These are phyloP conservation scores for Irpex sp. DNA, from an alignment of 1,284 basidiomycete species.

Conservation along the genomic window DNA sequence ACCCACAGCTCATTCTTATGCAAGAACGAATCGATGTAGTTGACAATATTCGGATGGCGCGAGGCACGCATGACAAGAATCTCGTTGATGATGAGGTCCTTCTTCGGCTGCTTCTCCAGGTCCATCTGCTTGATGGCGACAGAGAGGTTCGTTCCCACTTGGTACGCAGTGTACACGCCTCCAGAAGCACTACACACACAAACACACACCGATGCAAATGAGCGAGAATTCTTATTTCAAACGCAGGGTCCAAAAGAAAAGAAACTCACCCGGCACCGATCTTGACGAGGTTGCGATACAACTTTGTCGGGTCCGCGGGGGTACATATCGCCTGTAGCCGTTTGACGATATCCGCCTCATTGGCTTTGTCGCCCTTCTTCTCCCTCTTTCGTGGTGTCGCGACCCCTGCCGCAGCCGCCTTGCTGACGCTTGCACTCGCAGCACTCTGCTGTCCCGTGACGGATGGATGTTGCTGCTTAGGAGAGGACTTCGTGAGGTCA, in stretches of 20 bases:
- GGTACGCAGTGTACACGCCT: constrained; percentile 97
- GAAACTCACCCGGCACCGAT: constrained; percentile 92
- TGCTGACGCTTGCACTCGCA: constrained; percentile 57
- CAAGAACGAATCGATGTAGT: constrained; percentile 98
- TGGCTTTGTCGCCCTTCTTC: constrained; percentile 82
- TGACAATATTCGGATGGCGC: constrained; percentile 97
- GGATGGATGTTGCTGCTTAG: constrained; percentile 19
- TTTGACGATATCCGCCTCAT: constrained; percentile 88
- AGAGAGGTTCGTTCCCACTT: constrained; percentile 88
- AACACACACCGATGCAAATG: constrained; percentile 2
- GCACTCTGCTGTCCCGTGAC: constrained; percentile 40
- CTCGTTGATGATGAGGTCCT: constrained; percentile 99
- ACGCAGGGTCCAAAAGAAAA: neutral
- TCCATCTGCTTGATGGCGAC: constrained; percentile 99
- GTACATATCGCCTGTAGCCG: constrained; percentile 94
- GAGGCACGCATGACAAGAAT: constrained; percentile 98
- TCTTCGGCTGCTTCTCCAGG: constrained; percentile 98
- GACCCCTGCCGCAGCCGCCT: constrained; percentile 49
- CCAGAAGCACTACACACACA: constrained; percentile 75
- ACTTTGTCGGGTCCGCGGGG: constrained; percentile 92
- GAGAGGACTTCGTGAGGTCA: constrained; percentile 45
- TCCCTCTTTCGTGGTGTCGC: constrained; percentile 83
- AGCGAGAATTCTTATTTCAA: neutral
- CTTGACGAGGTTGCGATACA: constrained; percentile 93
- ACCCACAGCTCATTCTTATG: constrained; percentile 99